phyloP scores from a whole-genome alignment of 2,329 filamentous ascomycete genomes.

The Geosmithia putterillii region DNA sequence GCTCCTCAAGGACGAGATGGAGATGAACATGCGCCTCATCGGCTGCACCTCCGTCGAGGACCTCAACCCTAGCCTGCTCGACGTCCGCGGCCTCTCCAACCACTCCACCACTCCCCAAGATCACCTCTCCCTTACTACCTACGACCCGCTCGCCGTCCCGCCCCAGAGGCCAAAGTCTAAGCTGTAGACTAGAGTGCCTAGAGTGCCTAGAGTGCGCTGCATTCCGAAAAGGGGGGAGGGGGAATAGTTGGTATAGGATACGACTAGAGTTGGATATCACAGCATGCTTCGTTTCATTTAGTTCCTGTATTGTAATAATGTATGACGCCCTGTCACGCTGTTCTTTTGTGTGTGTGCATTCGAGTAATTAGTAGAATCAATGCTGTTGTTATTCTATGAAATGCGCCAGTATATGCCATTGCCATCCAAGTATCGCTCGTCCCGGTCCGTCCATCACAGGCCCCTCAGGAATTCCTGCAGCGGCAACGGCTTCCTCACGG shows the following conservation, averaged over 20 bases:
- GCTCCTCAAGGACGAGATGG: constrained; percentile 88
- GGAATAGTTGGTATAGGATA: no score
- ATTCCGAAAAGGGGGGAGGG: no score
- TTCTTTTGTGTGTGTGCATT: no score
- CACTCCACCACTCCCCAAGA: constrained; percentile 39
- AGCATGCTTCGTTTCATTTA: no score
- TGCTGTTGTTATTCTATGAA: background rate
- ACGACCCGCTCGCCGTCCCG: constrained; percentile 41
- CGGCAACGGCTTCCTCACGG: constrained; percentile 77
- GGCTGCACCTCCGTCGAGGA: constrained; percentile 65
- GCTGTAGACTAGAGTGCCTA: constrained; percentile 24
- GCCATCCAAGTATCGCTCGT: background rate
- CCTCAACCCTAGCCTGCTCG: constrained; percentile 69
- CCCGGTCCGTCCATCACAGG: constrained; percentile 24
- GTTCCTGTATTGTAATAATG: no score
- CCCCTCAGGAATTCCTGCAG: constrained; percentile 65
- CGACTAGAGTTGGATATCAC: no score
- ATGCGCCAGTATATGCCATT: no score
- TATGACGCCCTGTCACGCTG: no score
- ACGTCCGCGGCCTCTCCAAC: constrained; percentile 54
- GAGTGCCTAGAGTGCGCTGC: no score
- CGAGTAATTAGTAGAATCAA: background rate
- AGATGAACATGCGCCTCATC: constrained; percentile 97
- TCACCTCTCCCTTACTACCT: constrained; percentile 32
- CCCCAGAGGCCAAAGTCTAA: constrained; percentile 39